Percentiles rank a stretch among this genome's conserved stretches.
phyloP scores from a whole-genome alignment of 176 grass and related monocot genomes.

The Hyparrhenia diplandra region DNA sequence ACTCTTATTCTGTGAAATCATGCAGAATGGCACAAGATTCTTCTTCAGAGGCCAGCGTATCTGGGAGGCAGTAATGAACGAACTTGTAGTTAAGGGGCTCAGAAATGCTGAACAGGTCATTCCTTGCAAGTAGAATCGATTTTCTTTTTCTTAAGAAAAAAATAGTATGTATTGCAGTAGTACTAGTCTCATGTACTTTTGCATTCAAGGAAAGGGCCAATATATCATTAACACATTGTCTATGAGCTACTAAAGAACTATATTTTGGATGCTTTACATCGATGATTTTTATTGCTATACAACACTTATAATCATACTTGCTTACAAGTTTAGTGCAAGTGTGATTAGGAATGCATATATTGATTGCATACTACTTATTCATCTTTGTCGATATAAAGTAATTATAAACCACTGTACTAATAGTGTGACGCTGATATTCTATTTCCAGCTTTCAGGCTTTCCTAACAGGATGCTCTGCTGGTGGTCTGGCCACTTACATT shows the following conservation, averaged over 20 bases:
- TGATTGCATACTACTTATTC: background rate
- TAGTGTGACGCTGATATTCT: slow-evolving; percentile 38
- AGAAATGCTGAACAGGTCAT: slow-evolving; percentile 75
- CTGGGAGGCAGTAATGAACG: slow-evolving; percentile 76
- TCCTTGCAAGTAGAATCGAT: background rate
- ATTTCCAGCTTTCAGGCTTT: slow-evolving; percentile 71
- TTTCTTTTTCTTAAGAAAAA: background rate
- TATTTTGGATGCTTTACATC: background rate
- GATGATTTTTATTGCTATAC: background rate
- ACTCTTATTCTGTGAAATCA: background rate
- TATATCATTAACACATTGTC: background rate
- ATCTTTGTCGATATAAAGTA: background rate
- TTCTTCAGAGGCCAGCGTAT: slow-evolving; percentile 74
- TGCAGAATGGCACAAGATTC: slow-evolving; percentile 57
- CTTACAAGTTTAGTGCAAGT: background rate
- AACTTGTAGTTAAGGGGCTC: slow-evolving; percentile 64
- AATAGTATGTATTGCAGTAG: background rate
- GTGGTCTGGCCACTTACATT: slow-evolving; percentile 79
- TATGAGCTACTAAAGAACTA: background rate
- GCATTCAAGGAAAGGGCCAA: background rate
- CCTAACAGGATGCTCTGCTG: slow-evolving; percentile 88
- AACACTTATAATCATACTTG: background rate
- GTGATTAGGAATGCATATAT: background rate
- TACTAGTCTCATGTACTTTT: background rate
- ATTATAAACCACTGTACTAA: slow-evolving; percentile 28